A percentile compares a stretch with the other conserved stretches of the same genome.
Conservation (phyloP, 257 asterid species). For the Solanum sparsipilum region DNA sequence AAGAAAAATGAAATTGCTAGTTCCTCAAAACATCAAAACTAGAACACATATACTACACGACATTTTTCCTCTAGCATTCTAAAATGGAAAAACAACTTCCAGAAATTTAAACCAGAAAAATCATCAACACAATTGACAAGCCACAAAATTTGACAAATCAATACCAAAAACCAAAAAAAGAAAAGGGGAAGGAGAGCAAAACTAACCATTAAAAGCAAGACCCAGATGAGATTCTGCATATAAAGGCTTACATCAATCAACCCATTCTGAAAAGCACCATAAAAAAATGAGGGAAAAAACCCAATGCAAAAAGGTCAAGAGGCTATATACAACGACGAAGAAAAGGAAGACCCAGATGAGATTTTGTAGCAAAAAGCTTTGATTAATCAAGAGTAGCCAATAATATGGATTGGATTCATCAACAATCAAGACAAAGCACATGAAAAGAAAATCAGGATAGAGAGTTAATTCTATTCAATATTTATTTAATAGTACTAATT, state of each 20-base stretch:
- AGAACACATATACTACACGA: background rate
- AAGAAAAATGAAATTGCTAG: background rate
- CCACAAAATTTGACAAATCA: background rate
- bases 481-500: background rate
- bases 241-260: background rate
- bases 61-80: background rate
- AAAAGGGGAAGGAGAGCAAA: background rate
- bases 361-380: background rate
- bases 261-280: background rate
- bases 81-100: background rate
- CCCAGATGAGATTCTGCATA: background rate
- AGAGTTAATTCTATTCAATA: background rate
- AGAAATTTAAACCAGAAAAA: background rate
- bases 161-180: background rate
- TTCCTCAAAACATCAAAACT: background rate
- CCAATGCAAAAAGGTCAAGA: background rate
- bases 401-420: background rate
- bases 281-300: background rate
- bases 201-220: background rate
- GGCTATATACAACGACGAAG: constrained; percentile 21
- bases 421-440: background rate
- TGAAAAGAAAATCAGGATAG: background rate
- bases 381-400: background rate
- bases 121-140: background rate
- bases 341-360: constrained; percentile 19